Percentiles rank a stretch among this genome's conserved stretches.
Conservation (phyloP, 2,329 filamentous ascomycete genomes). For the Claviceps maximensis region DNA sequence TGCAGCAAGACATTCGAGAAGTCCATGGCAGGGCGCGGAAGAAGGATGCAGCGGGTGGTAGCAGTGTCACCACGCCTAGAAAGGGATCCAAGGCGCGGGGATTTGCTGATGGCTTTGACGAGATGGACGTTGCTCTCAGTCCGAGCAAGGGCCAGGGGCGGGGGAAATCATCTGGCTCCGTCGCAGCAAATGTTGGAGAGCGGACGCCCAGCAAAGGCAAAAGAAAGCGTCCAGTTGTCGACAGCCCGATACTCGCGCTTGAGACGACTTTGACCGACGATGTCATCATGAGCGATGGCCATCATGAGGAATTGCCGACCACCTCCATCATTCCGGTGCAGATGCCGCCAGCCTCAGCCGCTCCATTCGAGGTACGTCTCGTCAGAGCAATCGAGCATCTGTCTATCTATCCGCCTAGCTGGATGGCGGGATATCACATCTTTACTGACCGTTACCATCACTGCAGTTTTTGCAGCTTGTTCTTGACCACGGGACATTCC, state of each 20-base stretch:
- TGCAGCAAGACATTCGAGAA: slow-evolving; percentile 57
- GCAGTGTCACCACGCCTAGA: slow-evolving; percentile 41
- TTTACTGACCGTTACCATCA: background rate
- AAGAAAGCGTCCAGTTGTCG: slow-evolving; percentile 50
- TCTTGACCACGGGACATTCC: slow-evolving; percentile 45
- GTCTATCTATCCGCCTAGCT: background rate
- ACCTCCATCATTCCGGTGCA: slow-evolving; percentile 11
- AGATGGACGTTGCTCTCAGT: slow-evolving; percentile 43
- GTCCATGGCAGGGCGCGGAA: slow-evolving; percentile 34
- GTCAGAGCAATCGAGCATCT: background rate
- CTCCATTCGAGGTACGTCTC: slow-evolving; percentile 31
- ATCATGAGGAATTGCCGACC: slow-evolving; percentile 6
- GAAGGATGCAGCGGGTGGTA: slow-evolving; percentile 24
- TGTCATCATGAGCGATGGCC: slow-evolving; percentile 22
- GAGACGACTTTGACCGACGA: slow-evolving; percentile 37
- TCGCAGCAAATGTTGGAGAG: slow-evolving; percentile 33
- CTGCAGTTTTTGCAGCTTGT: slow-evolving; percentile 49
- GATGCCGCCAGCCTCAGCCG: slow-evolving; percentile 13
- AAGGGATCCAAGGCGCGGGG: slow-evolving; percentile 42
- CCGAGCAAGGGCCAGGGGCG: slow-evolving; percentile 36
- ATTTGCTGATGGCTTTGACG: slow-evolving; percentile 65
- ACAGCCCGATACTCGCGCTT: slow-evolving; percentile 53
- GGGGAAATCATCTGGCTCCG: slow-evolving; percentile 26
- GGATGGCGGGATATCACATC: background rate
- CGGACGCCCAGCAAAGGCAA: slow-evolving; percentile 55